Percentiles rank a stretch among this genome's conserved stretches.
Evolutionary conservation across 78 protist genomes (phyloP).

Genomic region (Dictyostelium intermedium): DNA sequence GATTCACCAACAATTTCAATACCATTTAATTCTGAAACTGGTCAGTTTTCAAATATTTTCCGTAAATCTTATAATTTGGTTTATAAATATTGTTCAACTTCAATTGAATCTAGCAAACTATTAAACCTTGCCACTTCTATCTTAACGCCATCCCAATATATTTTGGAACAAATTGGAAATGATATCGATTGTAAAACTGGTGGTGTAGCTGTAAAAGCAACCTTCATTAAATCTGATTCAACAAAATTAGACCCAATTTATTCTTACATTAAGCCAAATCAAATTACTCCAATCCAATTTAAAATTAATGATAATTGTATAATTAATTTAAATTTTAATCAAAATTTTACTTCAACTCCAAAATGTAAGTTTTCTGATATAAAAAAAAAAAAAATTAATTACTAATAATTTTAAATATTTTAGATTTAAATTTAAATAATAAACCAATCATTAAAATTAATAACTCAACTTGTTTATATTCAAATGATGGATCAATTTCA

Average conservation of each 20-base stretch:
- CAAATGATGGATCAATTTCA: conserved; percentile 1
- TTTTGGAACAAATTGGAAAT: background rate
- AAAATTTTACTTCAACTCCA: background rate
- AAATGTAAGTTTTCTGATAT: background rate
- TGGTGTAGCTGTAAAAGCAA: background rate
- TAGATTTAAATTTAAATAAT: conserved; percentile 7
- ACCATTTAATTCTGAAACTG: background rate
- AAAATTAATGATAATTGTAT: background rate
- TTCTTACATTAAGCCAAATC: background rate
- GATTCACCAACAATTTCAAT: background rate
- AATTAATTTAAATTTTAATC: background rate
- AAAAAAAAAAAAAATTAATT: too few species aligned
- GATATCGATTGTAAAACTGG: background rate
- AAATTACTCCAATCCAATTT: background rate
- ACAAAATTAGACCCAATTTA: background rate
- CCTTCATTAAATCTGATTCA: background rate
- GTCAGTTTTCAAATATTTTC: background rate
- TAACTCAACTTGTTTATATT: background rate
- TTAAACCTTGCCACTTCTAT: background rate
- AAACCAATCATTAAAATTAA: background rate
- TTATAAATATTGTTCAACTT: background rate
- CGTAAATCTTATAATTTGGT: background rate
- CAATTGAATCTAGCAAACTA: background rate
- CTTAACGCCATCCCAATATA: background rate
- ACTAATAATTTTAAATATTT: too few species aligned